These are phyloP conservation scores for Coniophora puteana DNA, from an alignment of 1,284 basidiomycete species.

Conservation along the genomic window DNA sequence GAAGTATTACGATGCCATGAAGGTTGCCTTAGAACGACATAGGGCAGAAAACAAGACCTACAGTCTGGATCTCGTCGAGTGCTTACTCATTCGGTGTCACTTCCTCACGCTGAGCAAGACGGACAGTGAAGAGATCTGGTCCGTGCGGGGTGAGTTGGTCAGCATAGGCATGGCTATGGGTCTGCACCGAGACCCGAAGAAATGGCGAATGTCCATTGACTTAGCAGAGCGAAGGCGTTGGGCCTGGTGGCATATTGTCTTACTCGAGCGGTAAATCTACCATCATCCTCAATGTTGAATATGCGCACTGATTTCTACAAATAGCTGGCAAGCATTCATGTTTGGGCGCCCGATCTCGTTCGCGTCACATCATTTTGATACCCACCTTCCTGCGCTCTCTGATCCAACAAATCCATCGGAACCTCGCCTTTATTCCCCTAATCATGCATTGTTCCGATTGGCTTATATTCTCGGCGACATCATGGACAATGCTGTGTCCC, in stretches of 20 bases:
- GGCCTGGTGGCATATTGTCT: conserved; percentile 84
- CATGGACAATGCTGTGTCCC: conserved; percentile 77
- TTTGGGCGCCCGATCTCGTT: conserved; percentile 75
- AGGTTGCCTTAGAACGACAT: conserved; percentile 60
- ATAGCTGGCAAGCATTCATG: conserved; percentile 79
- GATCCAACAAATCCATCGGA: conserved; percentile 59
- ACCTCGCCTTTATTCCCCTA: conserved; percentile 59
- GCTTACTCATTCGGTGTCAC: conserved; percentile 63
- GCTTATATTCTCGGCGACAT: conserved; percentile 77
- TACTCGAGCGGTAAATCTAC: conserved; percentile 61
- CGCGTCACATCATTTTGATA: conserved; percentile 77
- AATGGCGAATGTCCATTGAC: conserved; percentile 63
- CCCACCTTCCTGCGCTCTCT: conserved; percentile 62
- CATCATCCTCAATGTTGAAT: conserved; percentile 8
- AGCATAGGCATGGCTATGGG: conserved; percentile 76
- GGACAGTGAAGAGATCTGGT: conserved; percentile 77
- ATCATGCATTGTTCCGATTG: conserved; percentile 69
- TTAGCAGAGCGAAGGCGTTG: conserved; percentile 72
- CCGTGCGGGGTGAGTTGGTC: conserved; percentile 64
- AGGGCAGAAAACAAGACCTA: conserved; percentile 58
- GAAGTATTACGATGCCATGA: conserved; percentile 66
- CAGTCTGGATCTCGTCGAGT: conserved; percentile 71
- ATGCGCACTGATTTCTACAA: conserved; percentile 6
- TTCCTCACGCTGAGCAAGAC: conserved; percentile 69
- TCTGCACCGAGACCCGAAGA: conserved; percentile 74